Base-by-base conservation (phyloP, 495 filamentous ascomycete species). In the Penicillium odoratum region DNA sequence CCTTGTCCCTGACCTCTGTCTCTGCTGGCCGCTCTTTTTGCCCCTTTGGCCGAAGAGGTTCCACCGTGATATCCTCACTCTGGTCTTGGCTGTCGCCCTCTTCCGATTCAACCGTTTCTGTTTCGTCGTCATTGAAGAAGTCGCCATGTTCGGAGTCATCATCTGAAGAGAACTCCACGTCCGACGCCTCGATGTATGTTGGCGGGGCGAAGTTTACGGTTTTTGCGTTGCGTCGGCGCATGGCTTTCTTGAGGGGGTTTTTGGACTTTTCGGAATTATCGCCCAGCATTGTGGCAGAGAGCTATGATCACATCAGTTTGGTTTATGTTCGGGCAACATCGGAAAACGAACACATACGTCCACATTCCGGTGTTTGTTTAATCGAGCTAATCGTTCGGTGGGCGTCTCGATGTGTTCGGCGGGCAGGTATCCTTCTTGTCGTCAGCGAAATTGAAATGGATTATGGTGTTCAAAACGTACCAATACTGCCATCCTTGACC, bases 361-460 rank as follows among this genome's bases (percentile, higher is more conserved):
- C 59, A 98, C 91, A 71, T 99, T 99, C 58, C 94, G 81, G 72
- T 99, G 94, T 69, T 99, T 99, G 73, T 99, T 99, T 49, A 98
- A 76, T 60, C 94, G 83, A 33, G 94, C 94, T 44, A 99, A 72
- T 69, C 94, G 82, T 72, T 99, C 94, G 11, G 93, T 97, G 7
- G 95, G 95, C 7, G 95, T 99, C 72, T 99, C 94, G 62, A 99
- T 99, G 69, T 99, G 94, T 67, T 99, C 94, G 7, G 94, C 94
- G 36, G 94, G 94, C 40, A 99, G 77, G 66, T 99, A 99, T 34
- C 94, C 93, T 97, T 48, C 4, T 31, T 7, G 31, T 29, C 15
- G 51, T 73, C 55, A 77, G 68, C 29, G 33, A 31, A 33, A 25
- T 31, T n/a, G 6, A 16, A 25, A 43, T n/a, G 45, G 38, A 49